Evolutionary conservation across 495 filamentous ascomycete species (phyloP).

Genomic region (Xylaria castorea): DNA sequence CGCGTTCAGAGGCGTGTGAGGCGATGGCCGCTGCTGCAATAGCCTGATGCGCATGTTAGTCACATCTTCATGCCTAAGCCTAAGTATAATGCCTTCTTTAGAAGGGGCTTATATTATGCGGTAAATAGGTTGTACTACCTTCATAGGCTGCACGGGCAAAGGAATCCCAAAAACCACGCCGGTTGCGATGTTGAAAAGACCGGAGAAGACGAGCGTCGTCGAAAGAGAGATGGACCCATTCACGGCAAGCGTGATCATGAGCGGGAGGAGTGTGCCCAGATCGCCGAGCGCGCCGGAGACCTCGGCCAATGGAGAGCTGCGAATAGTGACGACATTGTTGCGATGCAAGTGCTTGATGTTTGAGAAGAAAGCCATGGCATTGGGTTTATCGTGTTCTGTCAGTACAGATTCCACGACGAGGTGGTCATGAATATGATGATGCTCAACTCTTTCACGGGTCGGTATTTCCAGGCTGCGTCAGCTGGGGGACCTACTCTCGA

Average conservation of each 20-base stretch:
- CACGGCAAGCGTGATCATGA: constrained; percentile 81
- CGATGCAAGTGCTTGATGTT: constrained; percentile 45
- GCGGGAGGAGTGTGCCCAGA: constrained; percentile 86
- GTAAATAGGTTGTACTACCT: constrained; percentile 42
- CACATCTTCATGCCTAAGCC: constrained; percentile 8
- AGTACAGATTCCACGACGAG: constrained; percentile 5
- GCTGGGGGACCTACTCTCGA: background rate
- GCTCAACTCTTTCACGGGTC: background rate
- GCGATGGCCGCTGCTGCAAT: constrained; percentile 88
- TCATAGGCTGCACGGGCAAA: constrained; percentile 87
- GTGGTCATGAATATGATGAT: background rate
- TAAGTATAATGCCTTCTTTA: background rate
- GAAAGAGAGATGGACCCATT: constrained; percentile 78
- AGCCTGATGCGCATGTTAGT: constrained; percentile 60
- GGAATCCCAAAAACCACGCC: constrained; percentile 85
- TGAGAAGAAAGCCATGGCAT: constrained; percentile 33
- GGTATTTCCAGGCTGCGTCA: background rate
- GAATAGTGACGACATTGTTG: constrained; percentile 55
- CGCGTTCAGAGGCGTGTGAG: constrained; percentile 64
- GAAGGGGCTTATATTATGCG: background rate
- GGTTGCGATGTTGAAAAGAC: constrained; percentile 82
- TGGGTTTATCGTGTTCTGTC: constrained; percentile 6
- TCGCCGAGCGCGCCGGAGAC: constrained; percentile 91
- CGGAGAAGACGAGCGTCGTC: constrained; percentile 85
- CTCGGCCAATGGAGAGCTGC: constrained; percentile 69